phyloP scores from a whole-genome alignment of 768 basidiomycete species.

The Lactifluus rugatus region DNA sequence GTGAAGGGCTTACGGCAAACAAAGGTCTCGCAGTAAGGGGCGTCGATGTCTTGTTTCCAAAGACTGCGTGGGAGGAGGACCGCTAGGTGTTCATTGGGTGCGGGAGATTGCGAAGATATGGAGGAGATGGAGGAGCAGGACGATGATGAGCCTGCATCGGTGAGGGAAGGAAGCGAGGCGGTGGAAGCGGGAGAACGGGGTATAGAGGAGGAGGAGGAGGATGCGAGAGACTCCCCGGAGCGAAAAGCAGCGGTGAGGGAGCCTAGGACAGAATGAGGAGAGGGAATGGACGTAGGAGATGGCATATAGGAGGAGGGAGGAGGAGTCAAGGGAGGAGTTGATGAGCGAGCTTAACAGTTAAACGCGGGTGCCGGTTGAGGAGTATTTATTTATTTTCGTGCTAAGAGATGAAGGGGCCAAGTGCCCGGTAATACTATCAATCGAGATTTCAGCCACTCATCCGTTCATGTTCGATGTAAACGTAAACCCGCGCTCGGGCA shows the following conservation, averaged over 20 bases:
- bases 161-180: slow-evolving; percentile 21
- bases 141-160: slow-evolving; percentile 21
- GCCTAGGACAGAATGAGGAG: slow-evolving; percentile 4
- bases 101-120: slow-evolving; percentile 16
- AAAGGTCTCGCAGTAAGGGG: slow-evolving; percentile 62
- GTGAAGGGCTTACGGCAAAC: slow-evolving; percentile 57
- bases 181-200: slow-evolving; percentile 17
- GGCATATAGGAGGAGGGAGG: not conserved
- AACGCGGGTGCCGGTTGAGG: slow-evolving; percentile 1
- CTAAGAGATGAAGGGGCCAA: not conserved
- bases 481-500: slow-evolving; percentile 15
- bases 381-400: slow-evolving; percentile 10
- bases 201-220: slow-evolving; percentile 14
- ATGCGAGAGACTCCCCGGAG: slow-evolving; percentile 11
- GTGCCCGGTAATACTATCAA: not conserved
- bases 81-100: slow-evolving; percentile 63
- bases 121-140: slow-evolving; percentile 21
- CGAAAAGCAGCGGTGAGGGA: slow-evolving; percentile 15
- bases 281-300: not conserved
- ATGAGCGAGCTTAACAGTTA: slow-evolving; percentile 2
- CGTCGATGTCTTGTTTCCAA: slow-evolving; percentile 69
- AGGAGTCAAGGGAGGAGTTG: no score
- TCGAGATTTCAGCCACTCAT: slow-evolving; percentile 9
- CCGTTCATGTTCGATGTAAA: not conserved
- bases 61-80: slow-evolving; percentile 57